Evolutionary conservation across 306 rosid genomes (phyloP), one percentile per base, ranked within the genome.

Genomic region (Rubus parviflorus): DNA sequence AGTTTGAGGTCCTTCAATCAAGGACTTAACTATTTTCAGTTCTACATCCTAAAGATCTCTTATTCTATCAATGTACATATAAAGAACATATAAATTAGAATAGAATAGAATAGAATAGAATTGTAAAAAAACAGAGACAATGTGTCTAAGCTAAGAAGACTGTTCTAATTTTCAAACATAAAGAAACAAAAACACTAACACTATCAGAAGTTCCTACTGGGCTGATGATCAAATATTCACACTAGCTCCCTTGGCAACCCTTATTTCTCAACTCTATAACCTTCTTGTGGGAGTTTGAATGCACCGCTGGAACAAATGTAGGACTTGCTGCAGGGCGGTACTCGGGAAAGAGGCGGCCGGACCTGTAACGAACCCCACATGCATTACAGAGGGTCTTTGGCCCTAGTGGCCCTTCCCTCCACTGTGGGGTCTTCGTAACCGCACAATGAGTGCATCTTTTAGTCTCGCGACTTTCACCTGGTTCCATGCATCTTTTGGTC

Each of bases 331-430:
- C 94, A 0, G 97, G 97, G 16, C 97, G 88, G 82, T 93, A 93
- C 83, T 93, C 97, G 0, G 97, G 97, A 60, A 77, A 89, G 74
- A 93, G 91, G 68, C 94, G 94, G 23, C 97, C 97, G 0, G 94
- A 87, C 87, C 97, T 85, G 79, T 82, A 90, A n/a, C 96, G 92
- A 72, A 93, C 97, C 4, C 97, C 97, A 22, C 97, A 92, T 15
- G 97, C 97, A 78, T 92, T 92, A 87, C 97, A 92, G 0, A 93
- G 87, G 8, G 97, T 93, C 79, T 93, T 93, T 1, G 97, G 97
- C 12, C 97, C 97, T 75, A 83, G 81, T 8, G 97, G 96, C 4
- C 97, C 97, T 82, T 93, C 97, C 75, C 97, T 82, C 97, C 97
- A 93, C 61, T 90, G 97, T 6, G 97, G 97, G 51, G 97, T 93